Conservation (phyloP, 352 stramenopile genomes). For the Globisporangium perplexum region DNA sequence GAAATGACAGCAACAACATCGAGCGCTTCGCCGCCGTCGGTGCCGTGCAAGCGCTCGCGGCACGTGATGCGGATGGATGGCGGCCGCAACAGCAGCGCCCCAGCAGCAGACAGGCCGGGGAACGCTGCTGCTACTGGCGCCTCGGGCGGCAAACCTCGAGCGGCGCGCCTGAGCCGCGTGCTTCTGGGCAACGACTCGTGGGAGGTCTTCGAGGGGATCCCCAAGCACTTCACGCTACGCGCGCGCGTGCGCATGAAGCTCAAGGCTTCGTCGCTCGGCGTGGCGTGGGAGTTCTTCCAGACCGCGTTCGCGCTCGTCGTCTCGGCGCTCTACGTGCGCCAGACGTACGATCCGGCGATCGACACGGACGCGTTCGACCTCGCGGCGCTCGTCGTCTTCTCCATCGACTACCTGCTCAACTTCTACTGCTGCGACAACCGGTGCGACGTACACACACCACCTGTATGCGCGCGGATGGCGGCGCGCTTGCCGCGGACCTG, state of each 20-base stretch:
- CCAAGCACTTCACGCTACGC: conserved; percentile 41
- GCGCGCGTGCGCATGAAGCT: conserved; percentile 56
- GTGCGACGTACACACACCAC: conserved; percentile 7
- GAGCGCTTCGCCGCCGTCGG: no score
- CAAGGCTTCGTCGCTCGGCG: conserved; percentile 40
- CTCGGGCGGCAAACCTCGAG: no score
- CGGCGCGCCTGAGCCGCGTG: conserved; percentile 5
- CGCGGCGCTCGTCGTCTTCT: conserved; percentile 36
- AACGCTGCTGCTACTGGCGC: no score
- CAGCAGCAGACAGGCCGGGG: no score
- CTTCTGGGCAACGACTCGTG: conserved; percentile 18
- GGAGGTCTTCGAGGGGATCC: conserved; percentile 45
- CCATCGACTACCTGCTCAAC: conserved; percentile 50
- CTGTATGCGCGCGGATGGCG: not conserved
- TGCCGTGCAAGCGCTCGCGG: not conserved
- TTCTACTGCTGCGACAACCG: conserved; percentile 61
- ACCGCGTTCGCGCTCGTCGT: conserved; percentile 46
- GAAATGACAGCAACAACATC: no score
- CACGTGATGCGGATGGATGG: no score
- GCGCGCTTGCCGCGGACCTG: no score
- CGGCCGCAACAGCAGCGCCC: no score
- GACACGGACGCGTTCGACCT: conserved; percentile 28
- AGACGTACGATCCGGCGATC: conserved; percentile 34
- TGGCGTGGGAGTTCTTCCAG: conserved; percentile 55
- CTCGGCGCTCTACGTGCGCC: conserved; percentile 40